These are phyloP conservation scores for Bruguiera gymnorhiza DNA, from an alignment of 345 rosid genomes.

Conservation along the genomic window DNA sequence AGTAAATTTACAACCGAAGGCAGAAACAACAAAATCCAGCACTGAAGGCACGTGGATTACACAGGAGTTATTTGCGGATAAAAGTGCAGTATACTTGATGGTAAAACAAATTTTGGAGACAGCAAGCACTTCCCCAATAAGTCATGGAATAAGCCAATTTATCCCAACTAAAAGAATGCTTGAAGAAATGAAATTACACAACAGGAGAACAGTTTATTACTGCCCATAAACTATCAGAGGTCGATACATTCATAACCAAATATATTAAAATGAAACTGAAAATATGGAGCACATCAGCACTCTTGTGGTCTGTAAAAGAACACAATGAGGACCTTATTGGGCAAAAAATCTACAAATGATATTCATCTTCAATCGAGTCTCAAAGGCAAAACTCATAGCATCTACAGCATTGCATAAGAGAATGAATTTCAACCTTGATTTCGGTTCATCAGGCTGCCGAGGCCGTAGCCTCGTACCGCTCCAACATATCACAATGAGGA, in stretches of 20 bases:
- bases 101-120: not conserved
- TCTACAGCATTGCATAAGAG: conserved; percentile 1
- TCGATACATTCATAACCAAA: not conserved
- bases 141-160: not conserved
- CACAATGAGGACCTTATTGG: conserved; percentile 10
- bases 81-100: not conserved
- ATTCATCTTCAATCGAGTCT: not conserved
- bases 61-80: too few species aligned
- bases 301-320: not conserved
- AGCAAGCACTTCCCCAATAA: not conserved
- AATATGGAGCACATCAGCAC: not conserved
- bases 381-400: conserved; percentile 5
- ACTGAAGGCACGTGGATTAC: too few species aligned
- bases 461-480: conserved; percentile 40
- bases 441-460: conserved; percentile 40
- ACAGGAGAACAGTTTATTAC: not conserved
- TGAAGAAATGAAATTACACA: not conserved
- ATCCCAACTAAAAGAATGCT: not conserved
- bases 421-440: conserved; percentile 31
- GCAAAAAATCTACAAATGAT: conserved; percentile 1
- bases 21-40: not conserved
- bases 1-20: not conserved
- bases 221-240: not conserved
- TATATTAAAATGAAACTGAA: not conserved
- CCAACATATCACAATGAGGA: conserved; percentile 75